Evolutionary conservation across 495 filamentous ascomycete genomes (phyloP).

Genomic region (Staphylotrichum tortipilum): DNA sequence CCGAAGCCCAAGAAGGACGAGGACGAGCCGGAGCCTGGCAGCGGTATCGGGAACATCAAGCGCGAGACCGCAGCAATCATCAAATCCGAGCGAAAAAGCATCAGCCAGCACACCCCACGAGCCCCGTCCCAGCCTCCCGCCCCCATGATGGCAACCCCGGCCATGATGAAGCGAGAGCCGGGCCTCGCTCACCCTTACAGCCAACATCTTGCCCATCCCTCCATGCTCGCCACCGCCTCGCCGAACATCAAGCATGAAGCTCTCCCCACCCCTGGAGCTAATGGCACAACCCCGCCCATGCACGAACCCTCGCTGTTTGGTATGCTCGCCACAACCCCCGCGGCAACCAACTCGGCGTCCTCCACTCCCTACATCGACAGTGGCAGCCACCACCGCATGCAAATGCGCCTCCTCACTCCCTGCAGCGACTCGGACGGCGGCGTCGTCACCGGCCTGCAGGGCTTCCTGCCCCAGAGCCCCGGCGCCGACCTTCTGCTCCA

Average conservation of each 20-base stretch:
- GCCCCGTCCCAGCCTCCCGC: constrained; percentile 3
- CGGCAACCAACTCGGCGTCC: constrained; percentile 10
- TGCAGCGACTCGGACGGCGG: constrained; percentile 34
- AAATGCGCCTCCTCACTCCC: constrained; percentile 34
- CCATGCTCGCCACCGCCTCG: constrained; percentile 4
- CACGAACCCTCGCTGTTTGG: neutral
- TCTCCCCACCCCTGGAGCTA: neutral
- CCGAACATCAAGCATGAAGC: constrained; percentile 32
- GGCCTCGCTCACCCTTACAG: neutral
- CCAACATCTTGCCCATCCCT: neutral
- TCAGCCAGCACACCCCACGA: neutral
- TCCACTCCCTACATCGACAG: constrained; percentile 13
- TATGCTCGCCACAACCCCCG: constrained; percentile 4
- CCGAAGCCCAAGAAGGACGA: constrained; percentile 26
- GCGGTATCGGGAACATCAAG: constrained; percentile 19
- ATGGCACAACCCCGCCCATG: neutral
- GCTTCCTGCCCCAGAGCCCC: constrained; percentile 20
- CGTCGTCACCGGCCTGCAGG: constrained; percentile 10
- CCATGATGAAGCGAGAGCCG: constrained; percentile 4
- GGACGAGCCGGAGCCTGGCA: constrained; percentile 13
- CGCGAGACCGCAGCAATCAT: constrained; percentile 17
- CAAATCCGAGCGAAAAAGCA: constrained; percentile 5
- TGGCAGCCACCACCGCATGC: constrained; percentile 12
- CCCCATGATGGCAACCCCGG: constrained; percentile 4
- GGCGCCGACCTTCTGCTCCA: constrained; percentile 20